Conservation (phyloP, 2,329 filamentous ascomycete species). For the Stemphylium lycopersici region DNA sequence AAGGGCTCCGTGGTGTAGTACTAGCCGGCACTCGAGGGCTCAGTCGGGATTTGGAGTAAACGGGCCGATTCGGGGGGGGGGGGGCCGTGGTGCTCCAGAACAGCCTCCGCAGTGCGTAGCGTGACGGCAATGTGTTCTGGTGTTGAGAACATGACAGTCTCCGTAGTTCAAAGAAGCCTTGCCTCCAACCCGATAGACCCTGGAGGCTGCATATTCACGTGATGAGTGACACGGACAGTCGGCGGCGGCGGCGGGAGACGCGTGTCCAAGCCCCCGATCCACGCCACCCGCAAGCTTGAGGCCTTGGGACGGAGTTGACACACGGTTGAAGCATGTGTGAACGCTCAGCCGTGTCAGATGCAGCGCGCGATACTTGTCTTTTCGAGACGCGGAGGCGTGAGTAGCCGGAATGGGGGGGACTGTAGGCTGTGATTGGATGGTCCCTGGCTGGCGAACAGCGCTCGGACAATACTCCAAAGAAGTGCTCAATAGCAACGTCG, state of each 20-base stretch:
- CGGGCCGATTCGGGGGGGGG: constrained; percentile 9
- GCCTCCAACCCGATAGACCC: neutral
- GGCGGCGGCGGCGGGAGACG: constrained; percentile 12
- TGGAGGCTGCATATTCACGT: constrained; percentile 3
- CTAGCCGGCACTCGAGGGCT: constrained; percentile 14
- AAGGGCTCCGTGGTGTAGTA: constrained; percentile 18
- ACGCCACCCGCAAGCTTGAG: constrained; percentile 17
- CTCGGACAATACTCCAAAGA: constrained; percentile 20
- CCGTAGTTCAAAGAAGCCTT: constrained; percentile 6
- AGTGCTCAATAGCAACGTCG: constrained; percentile 10
- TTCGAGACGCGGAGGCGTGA: constrained; percentile 33
- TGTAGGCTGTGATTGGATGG: constrained; percentile 27
- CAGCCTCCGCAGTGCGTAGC: neutral
- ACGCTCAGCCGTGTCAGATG: constrained; percentile 33
- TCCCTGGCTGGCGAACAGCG: constrained; percentile 7
- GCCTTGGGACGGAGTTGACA: constrained; percentile 28
- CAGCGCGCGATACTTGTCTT: constrained; percentile 14
- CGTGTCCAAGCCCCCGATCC: constrained; percentile 13
- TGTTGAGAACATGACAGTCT: neutral
- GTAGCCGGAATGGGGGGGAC: constrained; percentile 14
- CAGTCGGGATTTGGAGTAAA: constrained; percentile 9
- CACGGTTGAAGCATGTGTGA: constrained; percentile 32
- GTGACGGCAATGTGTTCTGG: too few relatives aligned
- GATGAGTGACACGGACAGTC: constrained; percentile 14
- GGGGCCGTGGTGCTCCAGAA: constrained; percentile 4